Percentiles rank a stretch among this genome's conserved stretches.
Conservation (phyloP, 371 early-diverging fungal species). For the Nematocida sp. region DNA sequence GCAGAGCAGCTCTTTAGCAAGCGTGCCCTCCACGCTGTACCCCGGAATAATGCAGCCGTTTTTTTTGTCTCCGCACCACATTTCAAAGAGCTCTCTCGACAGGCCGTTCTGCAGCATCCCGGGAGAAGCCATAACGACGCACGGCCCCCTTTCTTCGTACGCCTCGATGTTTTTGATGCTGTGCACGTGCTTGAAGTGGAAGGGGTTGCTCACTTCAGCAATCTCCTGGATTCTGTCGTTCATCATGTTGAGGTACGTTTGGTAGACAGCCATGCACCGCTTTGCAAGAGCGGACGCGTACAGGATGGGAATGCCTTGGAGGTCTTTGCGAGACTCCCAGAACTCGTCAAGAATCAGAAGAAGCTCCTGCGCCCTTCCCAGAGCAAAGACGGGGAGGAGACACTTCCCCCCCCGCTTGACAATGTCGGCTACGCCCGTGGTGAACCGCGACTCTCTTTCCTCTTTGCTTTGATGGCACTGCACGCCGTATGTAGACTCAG, state of each 20-base stretch:
- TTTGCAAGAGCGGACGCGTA: conserved; percentile 93
- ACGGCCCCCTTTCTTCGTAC: conserved; percentile 90
- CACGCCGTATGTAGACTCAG: conserved; percentile 96
- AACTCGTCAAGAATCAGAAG: conserved; percentile 95
- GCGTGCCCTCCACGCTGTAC: conserved; percentile 95
- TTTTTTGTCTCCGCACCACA: conserved; percentile 85
- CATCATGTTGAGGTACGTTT: conserved; percentile 99
- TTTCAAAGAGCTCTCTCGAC: conserved; percentile 88
- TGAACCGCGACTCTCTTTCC: conserved; percentile 70
- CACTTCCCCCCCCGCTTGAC: conserved; percentile 91
- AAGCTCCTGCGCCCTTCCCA: conserved; percentile 96
- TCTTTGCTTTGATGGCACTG: conserved; percentile 91
- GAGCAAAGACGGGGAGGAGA: conserved; percentile 93
- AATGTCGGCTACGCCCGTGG: conserved; percentile 71
- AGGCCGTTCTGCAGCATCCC: conserved; percentile 99
- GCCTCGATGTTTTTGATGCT: conserved; percentile 74
- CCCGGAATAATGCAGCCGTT: conserved; percentile 96
- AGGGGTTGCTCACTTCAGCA: conserved; percentile 83
- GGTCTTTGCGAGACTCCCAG: conserved; percentile 85
- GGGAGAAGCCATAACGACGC: conserved; percentile 98
- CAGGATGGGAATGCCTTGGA: conserved; percentile 84
- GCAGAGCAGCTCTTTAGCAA: conserved; percentile 85
- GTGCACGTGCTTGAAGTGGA: conserved; percentile 89
- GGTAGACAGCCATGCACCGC: conserved; percentile 93
- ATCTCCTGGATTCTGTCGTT: conserved; percentile 85